Conservation (phyloP, 306 rosid genomes). For the Fagus sylvatica region DNA sequence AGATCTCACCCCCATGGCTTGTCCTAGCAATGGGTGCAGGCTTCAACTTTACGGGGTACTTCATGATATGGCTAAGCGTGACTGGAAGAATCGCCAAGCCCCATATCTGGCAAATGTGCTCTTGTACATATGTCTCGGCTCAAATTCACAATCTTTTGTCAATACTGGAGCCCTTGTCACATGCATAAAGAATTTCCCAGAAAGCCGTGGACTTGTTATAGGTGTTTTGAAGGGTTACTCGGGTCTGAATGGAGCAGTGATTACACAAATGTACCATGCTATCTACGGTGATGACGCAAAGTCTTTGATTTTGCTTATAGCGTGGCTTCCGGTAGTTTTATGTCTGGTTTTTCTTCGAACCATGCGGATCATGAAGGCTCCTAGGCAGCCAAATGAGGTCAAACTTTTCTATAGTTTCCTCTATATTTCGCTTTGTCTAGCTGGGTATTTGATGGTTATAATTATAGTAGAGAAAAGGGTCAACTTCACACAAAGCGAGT, state of each 20-base stretch:
- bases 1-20: constrained; percentile 25
- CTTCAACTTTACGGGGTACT: constrained; percentile 30
- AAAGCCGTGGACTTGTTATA: constrained; percentile 17
- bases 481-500: constrained; percentile 10
- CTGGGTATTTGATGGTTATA: constrained; percentile 17
- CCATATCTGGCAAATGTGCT: constrained; percentile 27
- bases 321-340: constrained; percentile 23
- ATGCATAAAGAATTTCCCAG: constrained; percentile 28
- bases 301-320: constrained; percentile 26
- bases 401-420: constrained; percentile 19
- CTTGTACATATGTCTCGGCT: constrained; percentile 25
- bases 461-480: constrained; percentile 15
- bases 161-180: constrained; percentile 25
- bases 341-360: constrained; percentile 16
- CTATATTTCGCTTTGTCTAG: constrained; percentile 21
- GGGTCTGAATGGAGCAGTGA: constrained; percentile 21
- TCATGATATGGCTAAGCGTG: constrained; percentile 35
- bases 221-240: constrained; percentile 28
- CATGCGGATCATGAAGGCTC: constrained; percentile 11
- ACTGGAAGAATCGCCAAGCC: constrained; percentile 12
- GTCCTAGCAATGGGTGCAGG: constrained; percentile 21
- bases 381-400: neutral
- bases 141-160: constrained; percentile 28
- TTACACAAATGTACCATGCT: constrained; percentile 28
- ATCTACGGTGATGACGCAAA: constrained; percentile 20